phyloP scores from a whole-genome alignment of 768 basidiomycete species.

The Naganishia onofrii region DNA sequence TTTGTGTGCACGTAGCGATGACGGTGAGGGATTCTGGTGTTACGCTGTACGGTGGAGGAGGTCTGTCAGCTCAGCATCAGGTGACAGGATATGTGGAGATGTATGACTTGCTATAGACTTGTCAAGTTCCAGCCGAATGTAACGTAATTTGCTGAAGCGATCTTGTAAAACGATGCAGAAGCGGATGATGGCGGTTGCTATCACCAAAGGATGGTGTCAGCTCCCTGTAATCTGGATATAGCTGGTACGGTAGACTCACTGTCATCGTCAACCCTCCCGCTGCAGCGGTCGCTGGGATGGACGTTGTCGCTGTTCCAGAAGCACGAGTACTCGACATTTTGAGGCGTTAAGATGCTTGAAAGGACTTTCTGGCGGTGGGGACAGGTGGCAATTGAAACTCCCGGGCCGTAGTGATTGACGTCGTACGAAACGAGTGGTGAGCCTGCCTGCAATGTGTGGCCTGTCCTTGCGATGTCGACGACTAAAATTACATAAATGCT shows the following conservation, averaged over 20 bases:
- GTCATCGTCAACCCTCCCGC: conserved; percentile 50
- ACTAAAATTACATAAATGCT: too few relatives aligned
- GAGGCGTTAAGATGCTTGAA: neutral
- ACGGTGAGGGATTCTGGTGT: conserved; percentile 75
- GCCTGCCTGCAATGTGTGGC: too few relatives aligned
- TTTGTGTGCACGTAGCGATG: conserved; percentile 70
- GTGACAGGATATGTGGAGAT: neutral
- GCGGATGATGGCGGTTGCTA: conserved; percentile 70
- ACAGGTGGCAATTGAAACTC: neutral
- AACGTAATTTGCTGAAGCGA: conserved; percentile 67
- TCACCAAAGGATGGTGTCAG: neutral
- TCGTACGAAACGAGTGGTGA: too few relatives aligned
- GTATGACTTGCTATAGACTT: conserved; percentile 57
- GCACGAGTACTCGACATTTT: conserved; percentile 16
- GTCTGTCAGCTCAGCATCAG: too few relatives aligned
- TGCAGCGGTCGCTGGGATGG: conserved; percentile 50
- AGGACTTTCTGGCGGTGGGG: neutral
- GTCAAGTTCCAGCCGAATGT: conserved; percentile 93
- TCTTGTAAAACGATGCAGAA: conserved; percentile 81
- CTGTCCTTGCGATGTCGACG: too few relatives aligned
- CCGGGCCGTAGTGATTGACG: neutral
- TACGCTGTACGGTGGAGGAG: conserved; percentile 45
- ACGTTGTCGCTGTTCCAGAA: conserved; percentile 27
- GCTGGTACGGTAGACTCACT: conserved; percentile 12
- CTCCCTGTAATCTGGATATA: neutral